These are phyloP conservation scores for Scedosporium dehoogii DNA, from an alignment of 2,329 filamentous ascomycete genomes.

Conservation along the genomic window DNA sequence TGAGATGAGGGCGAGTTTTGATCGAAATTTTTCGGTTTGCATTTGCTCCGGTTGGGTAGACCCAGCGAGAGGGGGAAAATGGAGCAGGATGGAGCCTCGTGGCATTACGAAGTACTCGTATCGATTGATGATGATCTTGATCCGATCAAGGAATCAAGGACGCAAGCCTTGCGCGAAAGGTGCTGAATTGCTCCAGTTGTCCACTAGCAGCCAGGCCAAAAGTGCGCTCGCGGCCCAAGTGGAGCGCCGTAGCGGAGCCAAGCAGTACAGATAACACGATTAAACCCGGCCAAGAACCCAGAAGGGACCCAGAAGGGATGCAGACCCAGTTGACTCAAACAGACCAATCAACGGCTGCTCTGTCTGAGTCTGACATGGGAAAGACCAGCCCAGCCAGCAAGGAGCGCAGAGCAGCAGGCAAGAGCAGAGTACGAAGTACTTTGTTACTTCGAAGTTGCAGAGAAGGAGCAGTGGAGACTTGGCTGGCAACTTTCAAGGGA, in stretches of 20 bases:
- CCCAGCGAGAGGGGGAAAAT: not conserved
- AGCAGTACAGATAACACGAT: not conserved
- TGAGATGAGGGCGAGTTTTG: not conserved
- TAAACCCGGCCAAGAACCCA: not conserved
- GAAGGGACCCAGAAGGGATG: too few relatives aligned
- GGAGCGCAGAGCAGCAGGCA: not conserved
- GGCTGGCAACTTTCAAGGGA: too few relatives aligned
- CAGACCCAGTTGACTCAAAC: not conserved
- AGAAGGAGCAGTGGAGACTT: too few relatives aligned
- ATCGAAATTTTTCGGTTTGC: not conserved
- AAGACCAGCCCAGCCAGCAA: not conserved
- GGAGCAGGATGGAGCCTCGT: not conserved
- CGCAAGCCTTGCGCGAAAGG: not conserved
- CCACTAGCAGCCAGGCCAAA: not conserved
- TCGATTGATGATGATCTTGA: too few relatives aligned
- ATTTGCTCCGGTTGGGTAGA: not conserved
- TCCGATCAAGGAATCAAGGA: not conserved
- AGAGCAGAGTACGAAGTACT: not conserved
- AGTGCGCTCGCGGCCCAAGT: not conserved
- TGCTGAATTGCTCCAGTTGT: not conserved
- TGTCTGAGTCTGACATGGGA: slow-evolving; percentile 6
- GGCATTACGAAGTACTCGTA: too few relatives aligned
- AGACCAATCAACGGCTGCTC: not conserved
- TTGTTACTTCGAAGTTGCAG: not conserved
- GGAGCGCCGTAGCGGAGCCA: not conserved